Base-by-base conservation (phyloP, 108 stramenopile genomes). In the Pseudonitzschia pungens region DNA sequence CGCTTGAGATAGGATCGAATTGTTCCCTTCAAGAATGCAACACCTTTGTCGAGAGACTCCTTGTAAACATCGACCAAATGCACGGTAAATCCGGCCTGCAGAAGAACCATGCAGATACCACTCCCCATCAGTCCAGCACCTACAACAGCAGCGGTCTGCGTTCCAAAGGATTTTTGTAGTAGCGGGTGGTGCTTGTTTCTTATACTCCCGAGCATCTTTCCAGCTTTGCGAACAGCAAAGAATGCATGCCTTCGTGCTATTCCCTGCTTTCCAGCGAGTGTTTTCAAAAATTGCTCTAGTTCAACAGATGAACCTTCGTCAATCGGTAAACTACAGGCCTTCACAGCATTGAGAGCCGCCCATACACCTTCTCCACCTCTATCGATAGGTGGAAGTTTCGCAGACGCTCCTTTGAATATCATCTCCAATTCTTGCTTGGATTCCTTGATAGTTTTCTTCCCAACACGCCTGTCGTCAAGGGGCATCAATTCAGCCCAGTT, bases 81-180 rank as follows among this genome's bases (percentile, higher is more conserved):
- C 0, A 99, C 98, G 15, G 68, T 77, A 68, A 84, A 92, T 15
- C 98, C 96, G 24, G 94, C 93, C 29, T 89, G 83, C 15, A 97
- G 85, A 64, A 97, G 89, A 18, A 92, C 92, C 68, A 96, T 84
- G 44, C 96, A 92, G 79, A 99, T 99, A 57, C 98, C 98, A 73
- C 89, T 84, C 32, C 97, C 98, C 98, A 99, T 99, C 26, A 96
- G 92, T 32, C 98, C 98, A 29, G 96, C 96, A 14, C 98, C 98
- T 57, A 98, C 84, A 5, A 99, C 92, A 40, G 92, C 97, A 31
- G 86, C 87, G 20, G 62, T 48, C 18, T 56, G 12, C 7, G 28
- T 36, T 24, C 40, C 33, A 45, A 55, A 42, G 26, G 73, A 66
- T 56, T 77, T 77, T 12, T 48, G 41, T 22, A 77, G 40, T 9